These are phyloP conservation scores for Daldinia decipiens DNA, from an alignment of 495 filamentous ascomycete genomes.

Conservation along the genomic window DNA sequence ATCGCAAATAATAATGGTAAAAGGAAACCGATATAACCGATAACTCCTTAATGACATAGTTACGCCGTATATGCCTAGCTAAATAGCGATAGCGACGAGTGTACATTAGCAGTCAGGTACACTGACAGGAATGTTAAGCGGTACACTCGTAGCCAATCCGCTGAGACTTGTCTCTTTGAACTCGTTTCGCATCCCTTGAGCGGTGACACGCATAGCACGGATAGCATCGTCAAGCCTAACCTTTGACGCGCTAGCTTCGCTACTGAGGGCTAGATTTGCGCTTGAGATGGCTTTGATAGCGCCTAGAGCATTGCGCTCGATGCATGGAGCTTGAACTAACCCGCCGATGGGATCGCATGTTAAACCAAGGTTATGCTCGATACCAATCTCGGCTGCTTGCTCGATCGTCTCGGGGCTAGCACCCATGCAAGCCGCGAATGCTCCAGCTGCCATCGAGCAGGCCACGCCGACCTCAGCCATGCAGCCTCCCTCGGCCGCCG, in stretches of 20 bases:
- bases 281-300: conserved; percentile 52
- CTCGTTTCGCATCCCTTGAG: conserved; percentile 51
- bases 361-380: conserved; percentile 51
- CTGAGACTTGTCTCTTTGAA: conserved; percentile 54
- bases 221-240: conserved; percentile 52
- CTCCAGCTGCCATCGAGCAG: conserved; percentile 53
- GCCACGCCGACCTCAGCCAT: conserved; percentile 55
- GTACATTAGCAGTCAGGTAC: conserved; percentile 48
- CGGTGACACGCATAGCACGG: conserved; percentile 50
- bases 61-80: neutral
- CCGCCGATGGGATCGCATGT: conserved; percentile 52
- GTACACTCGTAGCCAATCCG: conserved; percentile 50
- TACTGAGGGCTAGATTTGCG: conserved; percentile 51
- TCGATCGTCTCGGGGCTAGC: conserved; percentile 51
- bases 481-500: conserved; percentile 51
- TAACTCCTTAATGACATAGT: neutral
- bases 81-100: neutral
- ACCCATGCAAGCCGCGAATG: conserved; percentile 52
- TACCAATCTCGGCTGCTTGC: conserved; percentile 52
- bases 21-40: neutral
- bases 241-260: conserved; percentile 48
- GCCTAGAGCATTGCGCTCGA: conserved; percentile 52
- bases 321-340: conserved; percentile 50
- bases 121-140: conserved; percentile 51
- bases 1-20: neutral